phyloP scores from a whole-genome alignment of 805 yeast genomes.

The Suhomyces vadensis region DNA sequence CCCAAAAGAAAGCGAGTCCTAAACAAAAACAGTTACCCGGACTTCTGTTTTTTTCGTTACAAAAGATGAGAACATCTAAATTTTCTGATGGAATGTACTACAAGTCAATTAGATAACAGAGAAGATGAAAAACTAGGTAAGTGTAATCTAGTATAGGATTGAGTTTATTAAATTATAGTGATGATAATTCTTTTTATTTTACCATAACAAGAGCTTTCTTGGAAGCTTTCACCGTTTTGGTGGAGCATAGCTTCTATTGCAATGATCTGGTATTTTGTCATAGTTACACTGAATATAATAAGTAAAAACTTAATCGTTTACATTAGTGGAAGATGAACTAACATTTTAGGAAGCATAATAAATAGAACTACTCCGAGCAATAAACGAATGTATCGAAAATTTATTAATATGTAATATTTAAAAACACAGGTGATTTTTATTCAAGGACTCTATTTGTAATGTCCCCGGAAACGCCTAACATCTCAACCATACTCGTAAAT shows the following conservation, averaged over 20 bases:
- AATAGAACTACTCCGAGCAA: too few relatives aligned
- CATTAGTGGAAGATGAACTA: not conserved
- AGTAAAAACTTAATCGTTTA: not conserved
- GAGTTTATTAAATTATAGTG: conserved; percentile 18
- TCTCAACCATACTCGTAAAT: too few relatives aligned
- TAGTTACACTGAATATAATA: conserved; percentile 76
- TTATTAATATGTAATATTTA: too few relatives aligned
- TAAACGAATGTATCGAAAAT: too few relatives aligned
- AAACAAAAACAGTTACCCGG: conserved; percentile 1
- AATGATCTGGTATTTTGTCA: conserved; percentile 74
- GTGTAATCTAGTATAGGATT: not conserved
- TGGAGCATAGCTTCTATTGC: conserved; percentile 47
- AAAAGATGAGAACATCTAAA: conserved; percentile 4
- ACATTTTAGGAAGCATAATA: not conserved
- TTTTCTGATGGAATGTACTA: not conserved
- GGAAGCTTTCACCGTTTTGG: conserved; percentile 52
- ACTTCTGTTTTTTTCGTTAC: not conserved
- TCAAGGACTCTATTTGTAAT: too few relatives aligned
- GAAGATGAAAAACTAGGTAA: not conserved
- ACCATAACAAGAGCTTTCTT: conserved; percentile 41
- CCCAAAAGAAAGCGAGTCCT: too few relatives aligned
- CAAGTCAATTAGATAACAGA: not conserved
- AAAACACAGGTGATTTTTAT: too few relatives aligned
- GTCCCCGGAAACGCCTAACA: too few relatives aligned
- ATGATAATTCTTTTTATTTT: conserved; percentile 35